Base-by-base conservation (phyloP, 1,139 yeast species). In the Williopsis jadinii region DNA sequence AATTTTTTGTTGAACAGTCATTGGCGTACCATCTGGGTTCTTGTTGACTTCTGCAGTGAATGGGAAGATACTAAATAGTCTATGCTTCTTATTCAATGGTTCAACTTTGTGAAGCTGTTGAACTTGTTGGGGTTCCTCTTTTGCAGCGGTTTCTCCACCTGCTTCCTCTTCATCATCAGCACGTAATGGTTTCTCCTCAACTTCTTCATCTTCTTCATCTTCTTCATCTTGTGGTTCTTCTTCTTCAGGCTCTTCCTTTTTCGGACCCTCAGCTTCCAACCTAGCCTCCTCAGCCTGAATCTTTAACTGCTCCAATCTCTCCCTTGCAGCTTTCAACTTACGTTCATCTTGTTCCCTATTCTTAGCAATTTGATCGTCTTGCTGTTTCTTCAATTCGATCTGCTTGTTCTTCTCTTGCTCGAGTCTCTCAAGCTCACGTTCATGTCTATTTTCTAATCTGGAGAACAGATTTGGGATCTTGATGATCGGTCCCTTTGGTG, bases 1-100 rank as follows among this genome's bases (percentile, higher is more conserved):
- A 34, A 50, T 40, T 39, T 49, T 45, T 37, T 53, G 55, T 41
- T 48, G 41, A 19, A 45, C 41, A 9, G 54, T 49, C 35, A 46
- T 36, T 24, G 51, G 51, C n/a, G 34, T 12, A 30, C 38, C 38
- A 36, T 36, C 38, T 9, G 38, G 30, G 30, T 31, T 29, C 34
- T 36, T 36, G 27, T 14, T 27, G 30, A 8, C 8, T 8, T 14
- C 26, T 9, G 38, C 8, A 13, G 34, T 9, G 11, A 38, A 11
- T 14, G 41, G 37, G 15, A 38, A 13, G 27, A 38, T 8, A 24
- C 41, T 32, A 31, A 38, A 38, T 9, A 38, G 15, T 28, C 13
- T 38, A 9, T 38, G 40, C 32, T 24, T 33, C 40, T 35, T 33
- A 10, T 13, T 15, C 24, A 19, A 19, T 5, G 24, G 24, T 19